Conservation (phyloP, 495 filamentous ascomycete genomes). For the Evansstolkia leycettana region DNA sequence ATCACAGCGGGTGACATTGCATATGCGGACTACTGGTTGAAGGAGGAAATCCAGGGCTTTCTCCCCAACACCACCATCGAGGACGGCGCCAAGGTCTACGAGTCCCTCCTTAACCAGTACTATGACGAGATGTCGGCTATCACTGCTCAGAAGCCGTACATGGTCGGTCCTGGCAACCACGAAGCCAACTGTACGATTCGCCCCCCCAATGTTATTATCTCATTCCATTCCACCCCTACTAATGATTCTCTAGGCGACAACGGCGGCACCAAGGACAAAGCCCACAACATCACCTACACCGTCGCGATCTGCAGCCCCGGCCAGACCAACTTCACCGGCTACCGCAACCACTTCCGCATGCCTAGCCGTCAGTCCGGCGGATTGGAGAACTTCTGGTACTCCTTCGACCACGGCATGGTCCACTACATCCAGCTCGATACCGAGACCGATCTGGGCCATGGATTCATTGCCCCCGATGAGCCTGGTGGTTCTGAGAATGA, state of each 20-base stretch:
- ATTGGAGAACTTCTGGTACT: slow-evolving; percentile 50
- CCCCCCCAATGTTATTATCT: too few species aligned
- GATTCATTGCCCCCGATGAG: slow-evolving; percentile 26
- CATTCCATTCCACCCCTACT: too few species aligned
- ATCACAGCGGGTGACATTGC: slow-evolving; percentile 42
- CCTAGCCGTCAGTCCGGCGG: slow-evolving; percentile 32
- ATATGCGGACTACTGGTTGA: slow-evolving; percentile 43
- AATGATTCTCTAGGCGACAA: too few species aligned
- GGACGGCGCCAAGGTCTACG: slow-evolving; percentile 33
- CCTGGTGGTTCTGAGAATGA: slow-evolving; percentile 32
- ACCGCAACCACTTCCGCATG: slow-evolving; percentile 45
- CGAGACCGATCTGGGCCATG: slow-evolving; percentile 38
- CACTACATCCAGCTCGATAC: slow-evolving; percentile 46
- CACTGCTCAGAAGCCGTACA: slow-evolving; percentile 33
- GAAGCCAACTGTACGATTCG: slow-evolving; percentile 33
- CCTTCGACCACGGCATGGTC: slow-evolving; percentile 49
- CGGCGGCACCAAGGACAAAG: too few species aligned
- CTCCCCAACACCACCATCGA: not conserved
- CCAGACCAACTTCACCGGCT: slow-evolving; percentile 51
- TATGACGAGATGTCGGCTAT: slow-evolving; percentile 37
- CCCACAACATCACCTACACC: slow-evolving; percentile 24
- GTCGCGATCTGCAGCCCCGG: slow-evolving; percentile 37
- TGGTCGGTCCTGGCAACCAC: slow-evolving; percentile 44
- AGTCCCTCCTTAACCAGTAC: slow-evolving; percentile 42
- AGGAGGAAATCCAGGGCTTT: slow-evolving; percentile 15